Base-by-base conservation (phyloP, 106 monocot genomes). In the Xerophyta viscosa region DNA sequence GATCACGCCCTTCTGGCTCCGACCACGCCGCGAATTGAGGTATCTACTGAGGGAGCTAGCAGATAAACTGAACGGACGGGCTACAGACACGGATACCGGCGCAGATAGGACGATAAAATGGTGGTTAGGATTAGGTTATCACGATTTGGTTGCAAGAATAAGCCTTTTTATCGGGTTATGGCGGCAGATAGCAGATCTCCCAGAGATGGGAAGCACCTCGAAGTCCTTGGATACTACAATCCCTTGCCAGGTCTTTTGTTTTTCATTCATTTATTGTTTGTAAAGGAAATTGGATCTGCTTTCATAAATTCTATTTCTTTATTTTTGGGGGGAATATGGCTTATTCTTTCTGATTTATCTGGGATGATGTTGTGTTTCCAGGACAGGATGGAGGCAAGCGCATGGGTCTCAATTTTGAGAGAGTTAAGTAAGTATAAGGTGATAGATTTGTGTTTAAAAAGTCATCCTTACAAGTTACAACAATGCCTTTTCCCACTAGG, bases 151-250 rank as follows among this genome's bases (percentile, higher is more conserved):
- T 96, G 96, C 71, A 66, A 50, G 65, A 88, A 96, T 75, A 81
- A 50, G 54, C 96, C 96, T 0, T 89, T 85, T 73, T 96, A 85
- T 48, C 65, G 96, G 14, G 78, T 96, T 29, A 82, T 85, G 75
- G 84, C 96, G 12, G 96, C 96, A n/a, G 78, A 96, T 46, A 85
- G 88, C 61, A 48, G 88, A 12, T 84, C 78, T 6, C 81, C 78
- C 0, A 69, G 96, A 29, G 96, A 96, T 48, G 96, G 96, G 27
- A 88, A 81, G 71, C 88, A 89, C 37, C 84, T 96, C 15, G 88
- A 96, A 53, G 51, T 89, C 41, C 66, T 96, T 42, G 96, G 88
- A 37, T 89, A 89, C 62, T 96, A 96, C 68, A 96, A 89, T 56
- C 96, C 96, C 13, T 63, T 96, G 10, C 88, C 96, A 3, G 96